These are phyloP conservation scores for Fusarium sp. DNA, from an alignment of 2,329 filamentous ascomycete species.

Conservation along the genomic window DNA sequence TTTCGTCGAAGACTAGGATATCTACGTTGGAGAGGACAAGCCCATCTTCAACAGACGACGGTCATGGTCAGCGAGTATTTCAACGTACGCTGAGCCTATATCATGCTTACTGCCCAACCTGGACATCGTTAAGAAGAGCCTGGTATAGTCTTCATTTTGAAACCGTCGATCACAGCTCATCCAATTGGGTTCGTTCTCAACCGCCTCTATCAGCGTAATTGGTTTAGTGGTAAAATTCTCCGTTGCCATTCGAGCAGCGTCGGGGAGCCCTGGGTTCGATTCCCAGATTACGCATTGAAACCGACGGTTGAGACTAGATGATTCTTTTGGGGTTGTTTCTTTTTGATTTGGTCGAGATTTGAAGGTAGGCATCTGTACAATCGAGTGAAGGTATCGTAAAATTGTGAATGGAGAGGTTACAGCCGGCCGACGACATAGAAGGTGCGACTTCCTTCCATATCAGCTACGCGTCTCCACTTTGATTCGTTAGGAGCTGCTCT, in stretches of 20 bases:
- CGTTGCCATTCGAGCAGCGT: constrained; percentile 9
- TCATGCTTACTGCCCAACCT: no score
- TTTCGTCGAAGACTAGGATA: not conserved
- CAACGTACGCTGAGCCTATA: no score
- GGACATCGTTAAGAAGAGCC: no score
- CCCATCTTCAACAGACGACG: no score
- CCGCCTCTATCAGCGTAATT: constrained; percentile 2
- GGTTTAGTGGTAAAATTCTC: constrained; percentile 21
- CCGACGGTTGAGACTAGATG: not conserved
- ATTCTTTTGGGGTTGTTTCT: not conserved
- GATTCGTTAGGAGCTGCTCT: not conserved
- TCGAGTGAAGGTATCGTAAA: not conserved
- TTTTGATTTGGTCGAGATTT: not conserved
- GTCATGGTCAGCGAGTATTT: no score
- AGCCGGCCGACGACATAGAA: rapidly evolving
- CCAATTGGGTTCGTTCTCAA: not conserved
- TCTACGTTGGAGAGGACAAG: not conserved
- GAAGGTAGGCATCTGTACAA: not conserved
- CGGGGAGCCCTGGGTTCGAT: constrained; percentile 5
- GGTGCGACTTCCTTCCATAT: not conserved
- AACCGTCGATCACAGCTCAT: not conserved
- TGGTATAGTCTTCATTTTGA: rapidly evolving
- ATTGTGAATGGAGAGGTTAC: not conserved
- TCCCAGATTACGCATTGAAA: not conserved
- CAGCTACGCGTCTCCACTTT: not conserved